A percentile compares a stretch with the other conserved stretches of the same genome.
Evolutionary conservation across 1,284 basidiomycete genomes (phyloP).

Genomic region (Uromyces viciae-fabae): DNA sequence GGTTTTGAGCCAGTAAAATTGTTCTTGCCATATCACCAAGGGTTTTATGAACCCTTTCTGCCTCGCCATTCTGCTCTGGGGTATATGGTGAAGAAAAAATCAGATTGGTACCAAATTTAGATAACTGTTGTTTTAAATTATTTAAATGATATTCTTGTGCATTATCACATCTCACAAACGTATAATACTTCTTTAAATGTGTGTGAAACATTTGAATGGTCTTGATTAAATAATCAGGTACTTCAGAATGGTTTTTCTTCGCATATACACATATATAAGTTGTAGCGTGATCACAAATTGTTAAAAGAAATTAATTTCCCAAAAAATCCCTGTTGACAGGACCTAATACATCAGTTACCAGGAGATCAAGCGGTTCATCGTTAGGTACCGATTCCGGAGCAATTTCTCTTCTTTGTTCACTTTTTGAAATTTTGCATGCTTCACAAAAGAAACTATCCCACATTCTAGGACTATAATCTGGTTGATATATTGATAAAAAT

Average conservation of each 20-base stretch:
- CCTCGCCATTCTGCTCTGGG: slow-evolving; percentile 12
- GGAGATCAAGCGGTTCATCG: background rate
- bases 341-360: background rate
- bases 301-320: background rate
- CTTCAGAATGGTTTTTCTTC: background rate
- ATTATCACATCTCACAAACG: background rate
- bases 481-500: background rate
- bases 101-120: background rate
- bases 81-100: slow-evolving; percentile 12
- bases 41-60: slow-evolving; percentile 4
- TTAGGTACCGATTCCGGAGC: background rate
- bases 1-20: background rate
- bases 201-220: background rate
- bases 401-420: background rate
- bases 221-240: background rate
- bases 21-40: background rate
- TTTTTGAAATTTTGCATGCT: background rate
- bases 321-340: background rate
- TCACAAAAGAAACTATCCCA: slow-evolving; percentile 7
- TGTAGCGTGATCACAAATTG: background rate
- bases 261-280: background rate
- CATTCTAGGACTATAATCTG: background rate
- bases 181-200: background rate
- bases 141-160: background rate
- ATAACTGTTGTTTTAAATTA: background rate